Percentiles rank a stretch among this genome's conserved stretches.
These are phyloP conservation scores for Alternaria infectoria DNA, from an alignment of 2,329 filamentous ascomycete genomes.

Conservation along the genomic window DNA sequence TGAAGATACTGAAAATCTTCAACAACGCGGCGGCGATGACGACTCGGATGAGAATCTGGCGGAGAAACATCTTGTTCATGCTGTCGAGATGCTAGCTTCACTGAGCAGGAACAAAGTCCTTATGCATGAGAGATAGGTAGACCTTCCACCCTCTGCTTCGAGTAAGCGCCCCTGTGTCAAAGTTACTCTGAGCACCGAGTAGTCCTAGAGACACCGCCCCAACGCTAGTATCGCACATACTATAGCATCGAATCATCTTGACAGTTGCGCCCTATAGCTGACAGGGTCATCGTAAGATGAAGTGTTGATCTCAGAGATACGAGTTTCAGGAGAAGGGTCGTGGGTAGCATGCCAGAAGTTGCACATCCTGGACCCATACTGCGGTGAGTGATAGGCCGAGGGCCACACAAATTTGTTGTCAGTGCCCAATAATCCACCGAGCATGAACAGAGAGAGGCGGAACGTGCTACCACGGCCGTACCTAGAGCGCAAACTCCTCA, in stretches of 20 bases:
- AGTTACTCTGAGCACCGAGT: neutral
- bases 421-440: neutral
- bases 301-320: neutral
- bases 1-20: conserved; percentile 4
- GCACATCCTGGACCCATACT: neutral
- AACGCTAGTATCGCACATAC: neutral
- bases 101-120: neutral
- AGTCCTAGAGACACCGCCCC: neutral
- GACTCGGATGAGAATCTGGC: neutral
- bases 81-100: neutral
- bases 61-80: neutral
- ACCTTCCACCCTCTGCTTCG: neutral
- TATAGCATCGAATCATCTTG: neutral
- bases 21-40: conserved; percentile 1
- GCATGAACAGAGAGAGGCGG: neutral
- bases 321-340: neutral
- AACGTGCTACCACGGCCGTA: neutral
- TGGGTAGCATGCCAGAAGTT: neutral
- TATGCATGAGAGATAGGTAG: neutral
- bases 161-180: neutral
- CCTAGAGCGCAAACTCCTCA: neutral
- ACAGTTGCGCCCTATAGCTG: neutral
- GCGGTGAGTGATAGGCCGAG: neutral
- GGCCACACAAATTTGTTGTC: neutral
- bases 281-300: neutral